Evolutionary conservation across 148 eudicot species (phyloP).

Genomic region (Rhododendron kiyosumense): DNA sequence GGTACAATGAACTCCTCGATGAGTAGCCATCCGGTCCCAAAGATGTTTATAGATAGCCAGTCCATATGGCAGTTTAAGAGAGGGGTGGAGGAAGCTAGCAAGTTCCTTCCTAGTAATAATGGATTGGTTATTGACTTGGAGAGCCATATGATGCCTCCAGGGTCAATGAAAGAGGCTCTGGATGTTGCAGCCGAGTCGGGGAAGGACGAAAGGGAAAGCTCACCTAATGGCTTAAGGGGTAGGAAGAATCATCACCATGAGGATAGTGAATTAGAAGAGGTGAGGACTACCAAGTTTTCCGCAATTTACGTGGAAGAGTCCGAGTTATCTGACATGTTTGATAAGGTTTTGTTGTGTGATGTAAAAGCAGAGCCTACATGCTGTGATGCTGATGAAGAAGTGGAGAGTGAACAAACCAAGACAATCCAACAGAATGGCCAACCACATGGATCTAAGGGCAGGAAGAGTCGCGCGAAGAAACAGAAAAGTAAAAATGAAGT

Average conservation of each 20-base stretch:
- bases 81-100: slow-evolving; percentile 55
- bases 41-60: slow-evolving; percentile 25
- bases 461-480: too few relatives aligned
- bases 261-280: slow-evolving; percentile 35
- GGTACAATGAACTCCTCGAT: slow-evolving; percentile 3
- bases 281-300: too few relatives aligned
- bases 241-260: slow-evolving; percentile 43
- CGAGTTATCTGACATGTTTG: too few relatives aligned
- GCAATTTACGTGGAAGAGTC: too few relatives aligned
- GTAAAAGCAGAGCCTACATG: too few relatives aligned
- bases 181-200: slow-evolving; percentile 22
- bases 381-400: too few relatives aligned
- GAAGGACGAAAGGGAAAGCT: slow-evolving; percentile 7
- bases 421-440: too few relatives aligned
- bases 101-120: not conserved
- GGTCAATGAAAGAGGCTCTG: slow-evolving; percentile 5
- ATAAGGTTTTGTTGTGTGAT: too few relatives aligned
- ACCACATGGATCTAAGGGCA: too few relatives aligned
- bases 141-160: slow-evolving; percentile 27
- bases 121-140: slow-evolving; percentile 25
- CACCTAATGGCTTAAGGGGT: slow-evolving; percentile 23
- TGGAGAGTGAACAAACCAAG: too few relatives aligned
- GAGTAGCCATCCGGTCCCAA: slow-evolving; percentile 15
- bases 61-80: not conserved
- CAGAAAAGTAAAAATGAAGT: too few relatives aligned